A percentile compares a stretch with the other conserved stretches of the same genome.
These are phyloP conservation scores for Venturia nashicola DNA, from an alignment of 2,329 filamentous ascomycete genomes.

Conservation along the genomic window DNA sequence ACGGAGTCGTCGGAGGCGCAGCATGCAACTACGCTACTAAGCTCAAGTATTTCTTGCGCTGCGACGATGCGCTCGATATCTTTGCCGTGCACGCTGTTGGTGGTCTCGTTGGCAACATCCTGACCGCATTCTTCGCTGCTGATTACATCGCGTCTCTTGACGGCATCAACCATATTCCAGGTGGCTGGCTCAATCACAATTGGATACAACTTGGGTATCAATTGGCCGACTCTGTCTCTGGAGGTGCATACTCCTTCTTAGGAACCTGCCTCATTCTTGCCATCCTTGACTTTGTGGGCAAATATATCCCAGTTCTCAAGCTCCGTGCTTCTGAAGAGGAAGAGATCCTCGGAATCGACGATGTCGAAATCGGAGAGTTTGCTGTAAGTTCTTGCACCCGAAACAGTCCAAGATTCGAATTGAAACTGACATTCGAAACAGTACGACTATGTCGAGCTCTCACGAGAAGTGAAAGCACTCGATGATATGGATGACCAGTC, in stretches of 20 bases:
- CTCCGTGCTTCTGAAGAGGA: constrained; percentile 66
- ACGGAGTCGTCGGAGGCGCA: constrained; percentile 61
- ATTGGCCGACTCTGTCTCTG: constrained; percentile 66
- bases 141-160: constrained; percentile 77
- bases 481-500: constrained; percentile 22
- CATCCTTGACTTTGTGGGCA: constrained; percentile 52
- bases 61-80: constrained; percentile 81
- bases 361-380: constrained; percentile 85
- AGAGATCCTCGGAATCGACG: constrained; percentile 75
- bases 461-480: constrained; percentile 46
- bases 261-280: constrained; percentile 64
- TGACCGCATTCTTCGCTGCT: constrained; percentile 73
- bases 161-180: constrained; percentile 51
- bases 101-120: constrained; percentile 65
- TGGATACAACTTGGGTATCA: constrained; percentile 79
- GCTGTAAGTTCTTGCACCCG: constrained; percentile 39
- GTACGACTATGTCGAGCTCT: constrained; percentile 85
- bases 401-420: constrained; percentile 4
- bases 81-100: constrained; percentile 74
- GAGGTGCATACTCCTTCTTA: constrained; percentile 65
- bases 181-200: constrained; percentile 74
- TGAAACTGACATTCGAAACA: constrained; percentile 14
- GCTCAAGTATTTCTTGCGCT: constrained; percentile 69
- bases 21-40: constrained; percentile 86
- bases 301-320: constrained; percentile 62